A percentile compares a stretch with the other conserved stretches of the same genome.
These are phyloP conservation scores for Leonotis leonurus DNA, from an alignment of 257 asterid genomes.

Conservation along the genomic window DNA sequence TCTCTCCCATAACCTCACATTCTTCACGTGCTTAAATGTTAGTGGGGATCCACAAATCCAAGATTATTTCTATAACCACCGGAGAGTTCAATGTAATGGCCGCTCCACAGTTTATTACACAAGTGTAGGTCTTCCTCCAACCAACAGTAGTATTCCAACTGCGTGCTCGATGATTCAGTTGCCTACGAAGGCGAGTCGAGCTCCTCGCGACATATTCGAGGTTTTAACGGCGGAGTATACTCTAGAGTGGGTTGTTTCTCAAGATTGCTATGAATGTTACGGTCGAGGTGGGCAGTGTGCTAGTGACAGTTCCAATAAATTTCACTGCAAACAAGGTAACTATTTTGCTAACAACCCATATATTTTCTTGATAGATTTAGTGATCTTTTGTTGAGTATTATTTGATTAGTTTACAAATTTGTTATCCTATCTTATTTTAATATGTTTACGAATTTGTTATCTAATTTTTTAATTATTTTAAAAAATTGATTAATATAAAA, in stretches of 20 bases:
- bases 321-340: slow-evolving; percentile 15
- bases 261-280: slow-evolving; percentile 24
- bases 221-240: slow-evolving; percentile 6
- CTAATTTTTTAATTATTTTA: too few species aligned
- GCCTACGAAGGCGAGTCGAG: slow-evolving; percentile 6
- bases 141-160: neutral
- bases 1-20: slow-evolving; percentile 16
- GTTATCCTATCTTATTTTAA: too few species aligned
- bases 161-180: slow-evolving; percentile 7
- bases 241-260: slow-evolving; percentile 28
- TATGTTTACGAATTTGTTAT: too few species aligned
- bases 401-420: too few species aligned
- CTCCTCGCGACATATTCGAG: too few species aligned
- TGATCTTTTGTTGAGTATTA: neutral
- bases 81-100: too few species aligned
- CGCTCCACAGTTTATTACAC: neutral
- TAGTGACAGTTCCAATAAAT: neutral
- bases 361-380: neutral
- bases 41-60: accelerated
- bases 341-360: too few species aligned
- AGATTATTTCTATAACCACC: too few species aligned
- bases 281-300: slow-evolving; percentile 29
- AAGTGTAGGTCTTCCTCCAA: neutral
- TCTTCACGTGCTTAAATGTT: slow-evolving; percentile 16
- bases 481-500: too few species aligned